These are phyloP conservation scores for Trichoderma brevicompactum DNA, from an alignment of 2,329 filamentous ascomycete species.

Conservation along the genomic window DNA sequence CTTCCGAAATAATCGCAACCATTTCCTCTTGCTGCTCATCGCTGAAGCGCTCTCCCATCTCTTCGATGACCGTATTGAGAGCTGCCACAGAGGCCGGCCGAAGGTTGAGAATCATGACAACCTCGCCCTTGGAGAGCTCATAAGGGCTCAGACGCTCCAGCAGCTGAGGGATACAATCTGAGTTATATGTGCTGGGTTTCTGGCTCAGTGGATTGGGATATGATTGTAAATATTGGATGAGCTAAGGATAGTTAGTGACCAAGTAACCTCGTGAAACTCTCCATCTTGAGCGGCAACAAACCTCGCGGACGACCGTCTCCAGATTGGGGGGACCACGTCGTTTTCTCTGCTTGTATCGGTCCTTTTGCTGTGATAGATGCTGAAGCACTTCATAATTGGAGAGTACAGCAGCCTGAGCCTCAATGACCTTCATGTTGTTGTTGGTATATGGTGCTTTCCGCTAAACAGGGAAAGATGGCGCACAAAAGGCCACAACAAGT, in stretches of 20 bases:
- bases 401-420: constrained; percentile 70
- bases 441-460: background rate
- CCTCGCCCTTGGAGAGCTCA: constrained; percentile 68
- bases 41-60: constrained; percentile 64
- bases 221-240: constrained; percentile 63
- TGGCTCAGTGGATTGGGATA: constrained; percentile 61
- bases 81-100: constrained; percentile 61
- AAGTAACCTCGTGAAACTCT: background rate
- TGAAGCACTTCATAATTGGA: constrained; percentile 75
- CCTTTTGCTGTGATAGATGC: constrained; percentile 63
- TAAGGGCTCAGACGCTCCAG: constrained; percentile 60
- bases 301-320: constrained; percentile 67
- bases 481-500: background rate
- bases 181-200: constrained; percentile 57
- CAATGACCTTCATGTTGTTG: constrained; percentile 67
- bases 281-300: constrained; percentile 42
- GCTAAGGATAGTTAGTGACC: constrained; percentile 44
- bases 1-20: constrained; percentile 58
- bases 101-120: constrained; percentile 70
- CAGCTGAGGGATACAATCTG: constrained; percentile 57
- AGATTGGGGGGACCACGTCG: constrained; percentile 61
- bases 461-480: background rate
- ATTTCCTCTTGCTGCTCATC: constrained; percentile 64
- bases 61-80: constrained; percentile 67
- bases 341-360: constrained; percentile 55